Conservation (phyloP, 345 rosid species). For the Hibiscus tridactylites region DNA sequence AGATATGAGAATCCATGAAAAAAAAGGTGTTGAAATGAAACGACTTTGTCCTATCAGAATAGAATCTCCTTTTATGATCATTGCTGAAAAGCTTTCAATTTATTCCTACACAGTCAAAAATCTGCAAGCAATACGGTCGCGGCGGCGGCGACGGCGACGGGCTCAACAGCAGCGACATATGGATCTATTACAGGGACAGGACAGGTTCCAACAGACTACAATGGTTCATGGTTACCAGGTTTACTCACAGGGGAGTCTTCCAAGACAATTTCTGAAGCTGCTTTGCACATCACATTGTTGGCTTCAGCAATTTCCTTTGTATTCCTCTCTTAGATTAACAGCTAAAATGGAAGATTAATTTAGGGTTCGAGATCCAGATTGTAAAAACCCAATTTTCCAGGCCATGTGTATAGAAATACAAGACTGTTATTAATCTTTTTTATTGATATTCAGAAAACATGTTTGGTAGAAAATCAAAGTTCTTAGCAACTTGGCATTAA, state of each 20-base stretch:
- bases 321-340: conserved; percentile 11
- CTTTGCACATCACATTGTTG: conserved; percentile 14
- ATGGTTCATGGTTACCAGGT: conserved; percentile 41
- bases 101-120: conserved; percentile 35
- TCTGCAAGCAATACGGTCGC: conserved; percentile 34
- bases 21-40: background rate
- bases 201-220: conserved; percentile 16
- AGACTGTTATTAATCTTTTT: background rate
- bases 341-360: background rate
- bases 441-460: background rate
- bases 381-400: conserved; percentile 26
- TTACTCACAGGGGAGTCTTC: conserved; percentile 33
- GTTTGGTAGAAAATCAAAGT: too few species aligned
- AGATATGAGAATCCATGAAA: background rate
- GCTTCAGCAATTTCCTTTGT: conserved; percentile 12
- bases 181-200: conserved; percentile 21
- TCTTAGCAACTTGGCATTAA: too few species aligned
- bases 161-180: background rate
- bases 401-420: conserved; percentile 12
- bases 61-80: background rate
- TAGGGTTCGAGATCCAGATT: conserved; percentile 11
- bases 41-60: background rate
- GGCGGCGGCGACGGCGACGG: conserved; percentile 1
- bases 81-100: background rate
- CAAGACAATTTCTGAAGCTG: conserved; percentile 9